A percentile compares a stretch with the other conserved stretches of the same genome.
Conservation (phyloP, 2,329 filamentous ascomycete species). For the Metarhizium rileyi region DNA sequence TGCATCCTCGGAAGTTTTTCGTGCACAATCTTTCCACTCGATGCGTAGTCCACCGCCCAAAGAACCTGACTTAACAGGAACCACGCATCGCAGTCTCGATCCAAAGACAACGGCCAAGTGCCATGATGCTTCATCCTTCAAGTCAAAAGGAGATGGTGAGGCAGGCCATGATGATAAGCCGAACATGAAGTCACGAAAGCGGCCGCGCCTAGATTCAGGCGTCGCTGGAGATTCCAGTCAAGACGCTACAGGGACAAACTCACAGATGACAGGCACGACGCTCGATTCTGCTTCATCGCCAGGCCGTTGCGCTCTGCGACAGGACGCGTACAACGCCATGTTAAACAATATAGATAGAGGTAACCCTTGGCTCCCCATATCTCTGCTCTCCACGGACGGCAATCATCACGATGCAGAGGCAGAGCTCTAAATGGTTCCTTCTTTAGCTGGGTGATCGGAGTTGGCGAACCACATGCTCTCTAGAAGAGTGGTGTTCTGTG, state of each 20-base stretch:
- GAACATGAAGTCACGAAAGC: background rate
- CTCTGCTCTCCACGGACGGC: slow-evolving; percentile 24
- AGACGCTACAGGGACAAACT: background rate
- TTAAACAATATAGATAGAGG: slow-evolving; percentile 15
- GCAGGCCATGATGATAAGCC: background rate
- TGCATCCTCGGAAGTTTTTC: background rate
- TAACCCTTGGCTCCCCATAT: slow-evolving; percentile 21
- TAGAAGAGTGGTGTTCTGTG: too few species aligned
- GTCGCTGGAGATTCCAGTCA: background rate
- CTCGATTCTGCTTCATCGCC: background rate
- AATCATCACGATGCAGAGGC: slow-evolving; percentile 22
- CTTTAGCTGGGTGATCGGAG: too few species aligned
- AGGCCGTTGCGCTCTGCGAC: slow-evolving; percentile 15
- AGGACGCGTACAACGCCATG: slow-evolving; percentile 26
- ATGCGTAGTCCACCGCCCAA: background rate
- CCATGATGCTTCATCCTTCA: background rate
- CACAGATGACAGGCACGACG: background rate
- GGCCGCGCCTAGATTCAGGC: background rate
- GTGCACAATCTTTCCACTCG: background rate
- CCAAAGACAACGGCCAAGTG: background rate
- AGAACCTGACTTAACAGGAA: background rate
- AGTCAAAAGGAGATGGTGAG: background rate
- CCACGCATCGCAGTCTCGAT: background rate
- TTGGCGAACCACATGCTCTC: too few species aligned
- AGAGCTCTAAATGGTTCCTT: slow-evolving; percentile 20